Percentiles rank a stretch among this genome's conserved stretches.
phyloP scores from a whole-genome alignment of 2,329 filamentous ascomycete species.

The Nemania serpens region DNA sequence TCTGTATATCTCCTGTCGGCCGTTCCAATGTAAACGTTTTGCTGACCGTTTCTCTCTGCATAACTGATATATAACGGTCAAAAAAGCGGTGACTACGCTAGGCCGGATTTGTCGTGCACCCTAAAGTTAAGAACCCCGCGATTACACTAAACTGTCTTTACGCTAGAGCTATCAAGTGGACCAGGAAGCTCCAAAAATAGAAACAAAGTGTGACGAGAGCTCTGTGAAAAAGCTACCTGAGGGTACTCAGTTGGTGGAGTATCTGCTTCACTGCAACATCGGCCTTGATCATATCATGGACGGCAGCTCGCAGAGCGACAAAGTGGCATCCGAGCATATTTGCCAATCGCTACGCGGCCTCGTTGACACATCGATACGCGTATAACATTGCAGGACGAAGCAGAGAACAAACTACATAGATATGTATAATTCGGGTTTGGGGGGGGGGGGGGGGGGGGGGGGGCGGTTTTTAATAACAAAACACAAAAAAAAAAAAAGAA shows the following conservation, averaged over 20 bases:
- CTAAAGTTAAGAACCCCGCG: not conserved
- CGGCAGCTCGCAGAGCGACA: not conserved
- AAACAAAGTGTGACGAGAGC: constrained; percentile 8
- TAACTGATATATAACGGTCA: not conserved
- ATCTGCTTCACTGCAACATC: not conserved
- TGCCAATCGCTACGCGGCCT: no score
- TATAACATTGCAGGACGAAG: no score
- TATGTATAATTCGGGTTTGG: no score
- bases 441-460: no score
- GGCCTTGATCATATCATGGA: constrained; percentile 19
- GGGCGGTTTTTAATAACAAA: no score
- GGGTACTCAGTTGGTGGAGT: not conserved
- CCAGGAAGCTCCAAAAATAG: constrained; percentile 11
- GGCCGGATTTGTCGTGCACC: not conserved
- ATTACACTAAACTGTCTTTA: not conserved
- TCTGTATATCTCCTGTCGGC: not conserved
- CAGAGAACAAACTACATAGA: no score
- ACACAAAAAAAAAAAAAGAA: no score
- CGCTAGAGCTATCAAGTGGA: not conserved
- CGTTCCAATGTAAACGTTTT: not conserved
- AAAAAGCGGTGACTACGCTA: not conserved
- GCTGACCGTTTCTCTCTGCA: no score
- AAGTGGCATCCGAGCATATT: no score
- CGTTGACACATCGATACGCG: no score
- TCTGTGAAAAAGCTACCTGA: not conserved